phyloP scores from a whole-genome alignment of 805 yeast genomes.

The Vanderwaltozyma yarrowii region DNA sequence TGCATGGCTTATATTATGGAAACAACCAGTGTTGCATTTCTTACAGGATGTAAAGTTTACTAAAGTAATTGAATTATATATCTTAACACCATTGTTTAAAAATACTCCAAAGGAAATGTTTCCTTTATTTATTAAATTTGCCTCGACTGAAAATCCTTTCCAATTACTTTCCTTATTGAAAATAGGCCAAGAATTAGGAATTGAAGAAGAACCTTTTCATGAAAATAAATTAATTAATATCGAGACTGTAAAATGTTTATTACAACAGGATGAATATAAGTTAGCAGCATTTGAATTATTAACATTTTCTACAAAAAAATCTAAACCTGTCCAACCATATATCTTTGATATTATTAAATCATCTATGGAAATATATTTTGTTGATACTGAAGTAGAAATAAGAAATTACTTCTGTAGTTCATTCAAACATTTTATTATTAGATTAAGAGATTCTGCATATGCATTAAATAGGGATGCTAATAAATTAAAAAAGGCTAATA shows the following conservation, averaged over 20 bases:
- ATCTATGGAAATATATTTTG: slow-evolving; percentile 41
- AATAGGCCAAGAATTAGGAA: slow-evolving; percentile 52
- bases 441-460: slow-evolving; percentile 63
- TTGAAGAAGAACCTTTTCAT: slow-evolving; percentile 42
- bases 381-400: slow-evolving; percentile 58
- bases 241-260: slow-evolving; percentile 27
- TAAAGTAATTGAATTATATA: slow-evolving; percentile 44
- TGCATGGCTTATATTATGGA: slow-evolving; percentile 48
- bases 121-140: slow-evolving; percentile 25
- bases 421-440: slow-evolving; percentile 48
- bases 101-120: slow-evolving; percentile 35
- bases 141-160: slow-evolving; percentile 18
- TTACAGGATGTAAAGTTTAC: slow-evolving; percentile 29
- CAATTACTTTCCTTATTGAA: slow-evolving; percentile 45
- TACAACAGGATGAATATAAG: slow-evolving; percentile 39
- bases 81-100: slow-evolving; percentile 55
- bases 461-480: slow-evolving; percentile 41
- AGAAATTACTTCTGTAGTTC: slow-evolving; percentile 57
- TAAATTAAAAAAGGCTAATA: slow-evolving; percentile 30
- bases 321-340: slow-evolving; percentile 41
- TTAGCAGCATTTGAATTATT: slow-evolving; percentile 51
- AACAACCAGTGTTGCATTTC: slow-evolving; percentile 27
- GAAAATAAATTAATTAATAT: slow-evolving; percentile 28
- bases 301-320: slow-evolving; percentile 49
- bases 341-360: slow-evolving; percentile 36